Evolutionary conservation across 768 basidiomycete genomes (phyloP).

Genomic region (Kwoniella heveanensis): DNA sequence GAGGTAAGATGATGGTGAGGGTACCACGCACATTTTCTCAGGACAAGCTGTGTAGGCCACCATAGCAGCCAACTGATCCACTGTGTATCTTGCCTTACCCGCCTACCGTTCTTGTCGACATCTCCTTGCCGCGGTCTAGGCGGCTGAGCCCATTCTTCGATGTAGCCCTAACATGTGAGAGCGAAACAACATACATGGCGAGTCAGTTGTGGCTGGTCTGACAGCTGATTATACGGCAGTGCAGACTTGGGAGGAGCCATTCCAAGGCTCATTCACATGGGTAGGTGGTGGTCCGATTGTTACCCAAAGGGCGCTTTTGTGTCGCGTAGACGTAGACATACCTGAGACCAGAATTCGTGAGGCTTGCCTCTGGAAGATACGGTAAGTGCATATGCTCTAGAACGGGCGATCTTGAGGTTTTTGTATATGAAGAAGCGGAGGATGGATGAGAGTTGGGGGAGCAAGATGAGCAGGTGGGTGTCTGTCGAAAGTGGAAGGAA

Average conservation of each 20-base stretch:
- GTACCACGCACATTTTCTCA: conserved; percentile 50
- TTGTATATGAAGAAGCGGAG: conserved; percentile 79
- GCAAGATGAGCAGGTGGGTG: conserved; percentile 72
- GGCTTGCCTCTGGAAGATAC: conserved; percentile 80
- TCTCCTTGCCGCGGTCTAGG: conserved; percentile 28
- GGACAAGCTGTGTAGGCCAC: conserved; percentile 52
- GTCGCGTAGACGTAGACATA: too few relatives aligned
- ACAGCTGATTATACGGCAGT: too few relatives aligned
- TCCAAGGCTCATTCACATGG: too few relatives aligned
- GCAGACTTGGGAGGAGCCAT: too few relatives aligned
- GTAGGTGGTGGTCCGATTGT: too few relatives aligned
- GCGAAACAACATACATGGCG: too few relatives aligned
- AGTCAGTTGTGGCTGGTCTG: too few relatives aligned
- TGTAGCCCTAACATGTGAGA: conserved; percentile 54
- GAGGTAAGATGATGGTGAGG: not conserved
- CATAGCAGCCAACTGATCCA: conserved; percentile 52
- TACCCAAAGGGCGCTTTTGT: too few relatives aligned
- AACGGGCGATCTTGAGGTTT: conserved; percentile 74
- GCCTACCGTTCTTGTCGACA: conserved; percentile 30
- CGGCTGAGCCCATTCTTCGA: conserved; percentile 55
- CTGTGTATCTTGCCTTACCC: conserved; percentile 34
- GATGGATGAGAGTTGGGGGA: conserved; percentile 72
- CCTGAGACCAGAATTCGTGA: conserved; percentile 70
- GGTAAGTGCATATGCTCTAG: conserved; percentile 67
- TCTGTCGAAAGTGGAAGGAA: conserved; percentile 58